Conservation (phyloP, 2,329 filamentous ascomycete genomes). For the Monilinia laxa region DNA sequence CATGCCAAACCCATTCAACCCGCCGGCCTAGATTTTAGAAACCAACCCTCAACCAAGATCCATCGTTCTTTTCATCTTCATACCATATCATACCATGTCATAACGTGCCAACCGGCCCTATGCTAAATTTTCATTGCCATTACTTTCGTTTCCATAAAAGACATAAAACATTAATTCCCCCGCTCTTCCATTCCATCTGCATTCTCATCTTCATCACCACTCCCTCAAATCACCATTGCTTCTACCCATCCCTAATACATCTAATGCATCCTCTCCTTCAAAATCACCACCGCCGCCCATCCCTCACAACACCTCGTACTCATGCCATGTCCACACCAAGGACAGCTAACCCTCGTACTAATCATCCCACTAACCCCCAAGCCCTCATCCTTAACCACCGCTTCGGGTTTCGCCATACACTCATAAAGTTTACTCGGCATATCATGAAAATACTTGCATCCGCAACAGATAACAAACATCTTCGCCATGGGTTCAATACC, state of each 20-base stretch:
- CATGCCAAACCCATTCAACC: too few relatives aligned
- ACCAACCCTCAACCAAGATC: too few relatives aligned
- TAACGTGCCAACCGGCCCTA: too few relatives aligned
- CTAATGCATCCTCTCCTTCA: conserved; percentile 61
- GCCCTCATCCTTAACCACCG: conserved; percentile 51
- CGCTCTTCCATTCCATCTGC: too few relatives aligned
- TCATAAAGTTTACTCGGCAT: conserved; percentile 64
- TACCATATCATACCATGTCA: too few relatives aligned
- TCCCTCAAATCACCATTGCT: too few relatives aligned
- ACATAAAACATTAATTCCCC: too few relatives aligned
- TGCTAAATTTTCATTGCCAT: too few relatives aligned
- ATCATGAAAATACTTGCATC: conserved; percentile 63
- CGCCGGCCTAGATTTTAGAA: too few relatives aligned
- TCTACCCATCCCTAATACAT: background rate
- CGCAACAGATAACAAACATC: conserved; percentile 65
- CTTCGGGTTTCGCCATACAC: conserved; percentile 60
- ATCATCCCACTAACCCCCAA: conserved; percentile 56
- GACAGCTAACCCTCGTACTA: conserved; percentile 64
- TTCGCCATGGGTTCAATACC: conserved; percentile 49
- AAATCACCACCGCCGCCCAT: conserved; percentile 64
- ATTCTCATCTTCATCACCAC: too few relatives aligned
- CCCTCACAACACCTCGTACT: conserved; percentile 66
- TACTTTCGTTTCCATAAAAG: too few relatives aligned
- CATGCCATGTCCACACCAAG: conserved; percentile 73
- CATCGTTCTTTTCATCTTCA: too few relatives aligned